A percentile compares a stretch with the other conserved stretches of the same genome.
Conservation (phyloP, 257 asterid species). For the Agastache rugosa region DNA sequence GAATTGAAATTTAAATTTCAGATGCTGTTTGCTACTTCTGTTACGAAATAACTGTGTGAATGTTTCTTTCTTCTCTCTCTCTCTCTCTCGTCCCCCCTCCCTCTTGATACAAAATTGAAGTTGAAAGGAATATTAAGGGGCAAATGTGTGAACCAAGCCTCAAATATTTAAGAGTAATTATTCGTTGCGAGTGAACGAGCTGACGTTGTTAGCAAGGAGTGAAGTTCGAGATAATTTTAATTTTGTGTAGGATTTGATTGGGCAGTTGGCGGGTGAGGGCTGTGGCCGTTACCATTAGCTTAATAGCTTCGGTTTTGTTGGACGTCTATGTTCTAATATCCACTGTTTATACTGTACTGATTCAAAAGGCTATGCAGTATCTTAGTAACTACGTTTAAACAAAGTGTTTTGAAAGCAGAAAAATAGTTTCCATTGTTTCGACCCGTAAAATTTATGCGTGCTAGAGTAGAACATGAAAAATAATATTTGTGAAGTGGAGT, state of each 20-base stretch:
- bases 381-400: not conserved
- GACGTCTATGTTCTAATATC: not conserved
- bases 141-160: not conserved
- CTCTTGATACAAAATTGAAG: not conserved
- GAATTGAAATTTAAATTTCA: not conserved
- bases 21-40: not conserved
- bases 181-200: not conserved
- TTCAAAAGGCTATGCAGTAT: not conserved
- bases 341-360: not conserved
- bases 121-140: not conserved
- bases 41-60: not conserved
- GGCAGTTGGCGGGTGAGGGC: not conserved
- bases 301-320: not conserved
- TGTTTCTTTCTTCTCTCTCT: not conserved
- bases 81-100: not conserved
- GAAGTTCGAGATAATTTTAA: not conserved
- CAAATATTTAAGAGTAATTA: not conserved
- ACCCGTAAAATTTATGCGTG: not conserved
- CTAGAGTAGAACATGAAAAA: not conserved
- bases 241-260: not conserved
- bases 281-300: not conserved
- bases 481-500: not conserved
- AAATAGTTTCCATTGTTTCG: not conserved
- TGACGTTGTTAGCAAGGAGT: not conserved
- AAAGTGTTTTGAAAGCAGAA: too few relatives aligned